Conservation (phyloP, 1,284 basidiomycete genomes). For the Ceratobasidium theobromae region DNA sequence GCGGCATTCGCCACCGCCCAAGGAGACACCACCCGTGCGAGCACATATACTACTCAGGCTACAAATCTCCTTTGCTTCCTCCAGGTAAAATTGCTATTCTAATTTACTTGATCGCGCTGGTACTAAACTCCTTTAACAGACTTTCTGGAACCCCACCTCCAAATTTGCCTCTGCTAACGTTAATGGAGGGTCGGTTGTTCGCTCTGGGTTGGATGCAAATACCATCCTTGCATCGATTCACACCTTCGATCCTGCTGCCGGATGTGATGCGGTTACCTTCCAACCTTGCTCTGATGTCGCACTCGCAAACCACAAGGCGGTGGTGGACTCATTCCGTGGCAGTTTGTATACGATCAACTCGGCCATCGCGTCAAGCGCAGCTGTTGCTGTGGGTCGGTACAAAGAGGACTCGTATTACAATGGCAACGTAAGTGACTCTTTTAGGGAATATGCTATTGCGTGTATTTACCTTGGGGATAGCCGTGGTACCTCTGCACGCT, state of each 20-base stretch:
- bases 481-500: slow-evolving; percentile 37
- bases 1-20: slow-evolving; percentile 51
- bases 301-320: slow-evolving; percentile 51
- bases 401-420: slow-evolving; percentile 56
- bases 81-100: slow-evolving; percentile 42
- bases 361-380: slow-evolving; percentile 47
- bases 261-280: slow-evolving; percentile 57
- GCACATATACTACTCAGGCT: slow-evolving; percentile 52
- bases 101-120: background rate
- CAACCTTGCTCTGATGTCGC: slow-evolving; percentile 59
- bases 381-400: slow-evolving; percentile 58
- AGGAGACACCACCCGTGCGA: slow-evolving; percentile 44
- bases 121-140: background rate
- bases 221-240: slow-evolving; percentile 61
- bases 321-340: slow-evolving; percentile 52
- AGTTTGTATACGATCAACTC: slow-evolving; percentile 52
- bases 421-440: slow-evolving; percentile 45
- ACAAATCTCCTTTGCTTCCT: slow-evolving; percentile 58
- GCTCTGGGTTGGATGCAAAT: slow-evolving; percentile 64
- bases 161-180: slow-evolving; percentile 47
- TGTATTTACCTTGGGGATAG: background rate
- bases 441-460: background rate
- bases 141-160: slow-evolving; percentile 4
- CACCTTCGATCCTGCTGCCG: slow-evolving; percentile 48
- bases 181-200: slow-evolving; percentile 47